phyloP scores from a whole-genome alignment of 805 yeast species.

The Sugiyamaella floridensis region DNA sequence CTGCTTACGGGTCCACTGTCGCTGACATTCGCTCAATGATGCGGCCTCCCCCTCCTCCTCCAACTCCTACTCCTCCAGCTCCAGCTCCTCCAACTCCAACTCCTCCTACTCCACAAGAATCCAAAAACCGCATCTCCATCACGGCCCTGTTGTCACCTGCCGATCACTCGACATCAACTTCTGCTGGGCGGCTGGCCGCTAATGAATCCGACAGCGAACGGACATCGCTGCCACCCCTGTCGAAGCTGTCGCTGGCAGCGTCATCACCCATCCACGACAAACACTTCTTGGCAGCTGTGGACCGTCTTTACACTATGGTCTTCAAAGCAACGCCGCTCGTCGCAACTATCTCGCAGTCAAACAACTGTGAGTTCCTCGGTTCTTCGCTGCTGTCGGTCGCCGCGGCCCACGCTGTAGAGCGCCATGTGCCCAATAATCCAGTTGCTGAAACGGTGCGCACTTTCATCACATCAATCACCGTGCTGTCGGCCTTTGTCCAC shows the following conservation, averaged over 20 bases:
- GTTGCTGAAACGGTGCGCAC: conserved; percentile 9
- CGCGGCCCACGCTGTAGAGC: conserved; percentile 55
- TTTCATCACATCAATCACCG: conserved; percentile 9
- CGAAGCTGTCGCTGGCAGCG: conserved; percentile 7
- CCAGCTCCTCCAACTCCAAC: no score
- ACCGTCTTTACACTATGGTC: conserved; percentile 8
- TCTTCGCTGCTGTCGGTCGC: conserved; percentile 47
- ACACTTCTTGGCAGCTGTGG: conserved; percentile 8
- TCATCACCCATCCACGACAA: conserved; percentile 5
- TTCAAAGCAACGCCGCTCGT: background rate
- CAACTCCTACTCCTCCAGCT: background rate
- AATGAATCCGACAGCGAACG: background rate
- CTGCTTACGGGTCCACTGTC: no score
- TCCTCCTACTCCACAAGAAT: background rate
- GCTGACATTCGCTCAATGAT: background rate
- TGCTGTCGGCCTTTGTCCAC: conserved; percentile 14
- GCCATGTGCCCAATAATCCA: conserved; percentile 37
- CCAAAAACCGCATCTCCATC: conserved; percentile 9
- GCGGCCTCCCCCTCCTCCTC: background rate
- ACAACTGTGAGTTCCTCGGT: conserved; percentile 51
- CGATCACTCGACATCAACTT: background rate
- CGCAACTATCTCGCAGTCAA: background rate
- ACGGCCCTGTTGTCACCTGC: conserved; percentile 7
- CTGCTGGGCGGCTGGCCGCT: background rate
- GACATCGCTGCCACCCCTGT: conserved; percentile 12